These are phyloP conservation scores for Stramenopiles sp. DNA, from an alignment of 352 stramenopile genomes.

Conservation along the genomic window DNA sequence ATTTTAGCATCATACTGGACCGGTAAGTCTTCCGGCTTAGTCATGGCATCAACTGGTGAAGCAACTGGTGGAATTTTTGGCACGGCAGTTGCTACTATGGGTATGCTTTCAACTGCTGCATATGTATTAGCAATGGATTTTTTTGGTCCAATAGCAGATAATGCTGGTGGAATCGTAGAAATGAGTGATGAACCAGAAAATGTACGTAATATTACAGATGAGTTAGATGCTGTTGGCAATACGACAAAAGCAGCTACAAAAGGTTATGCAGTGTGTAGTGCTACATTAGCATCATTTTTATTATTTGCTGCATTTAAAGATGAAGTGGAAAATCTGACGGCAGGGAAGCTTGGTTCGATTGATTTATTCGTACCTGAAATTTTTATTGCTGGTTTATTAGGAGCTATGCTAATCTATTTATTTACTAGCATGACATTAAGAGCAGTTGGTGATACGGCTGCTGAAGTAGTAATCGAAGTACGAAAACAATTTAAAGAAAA, in stretches of 20 bases:
- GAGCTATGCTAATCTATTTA: constrained; percentile 84
- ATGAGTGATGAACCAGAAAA: constrained; percentile 89
- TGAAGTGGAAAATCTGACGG: too few relatives aligned
- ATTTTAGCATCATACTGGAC: constrained; percentile 91
- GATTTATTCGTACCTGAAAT: constrained; percentile 81
- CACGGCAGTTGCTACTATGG: constrained; percentile 82
- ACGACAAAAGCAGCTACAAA: constrained; percentile 98
- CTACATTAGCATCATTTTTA: constrained; percentile 88
- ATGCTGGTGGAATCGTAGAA: constrained; percentile 95
- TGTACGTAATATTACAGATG: constrained; percentile 96
- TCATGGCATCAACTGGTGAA: too few relatives aligned
- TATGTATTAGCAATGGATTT: constrained; percentile 97
- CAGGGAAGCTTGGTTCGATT: too few relatives aligned
- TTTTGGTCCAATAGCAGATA: constrained; percentile 97
- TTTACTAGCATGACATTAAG: constrained; percentile 83
- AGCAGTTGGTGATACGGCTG: constrained; percentile 75
- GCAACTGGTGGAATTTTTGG: constrained; percentile 96
- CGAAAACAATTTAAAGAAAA: constrained; percentile 82
- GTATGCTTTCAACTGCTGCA: constrained; percentile 93
- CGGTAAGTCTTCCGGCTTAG: too few relatives aligned
- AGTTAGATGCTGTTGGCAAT: constrained; percentile 95
- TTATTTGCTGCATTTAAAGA: constrained; percentile 97
- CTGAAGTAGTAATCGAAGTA: constrained; percentile 89
- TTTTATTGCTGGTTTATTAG: constrained; percentile 69
- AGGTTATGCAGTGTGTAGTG: constrained; percentile 96